Conservation (phyloP, 805 yeast species). For the Saccharomycopsis schoenii region DNA sequence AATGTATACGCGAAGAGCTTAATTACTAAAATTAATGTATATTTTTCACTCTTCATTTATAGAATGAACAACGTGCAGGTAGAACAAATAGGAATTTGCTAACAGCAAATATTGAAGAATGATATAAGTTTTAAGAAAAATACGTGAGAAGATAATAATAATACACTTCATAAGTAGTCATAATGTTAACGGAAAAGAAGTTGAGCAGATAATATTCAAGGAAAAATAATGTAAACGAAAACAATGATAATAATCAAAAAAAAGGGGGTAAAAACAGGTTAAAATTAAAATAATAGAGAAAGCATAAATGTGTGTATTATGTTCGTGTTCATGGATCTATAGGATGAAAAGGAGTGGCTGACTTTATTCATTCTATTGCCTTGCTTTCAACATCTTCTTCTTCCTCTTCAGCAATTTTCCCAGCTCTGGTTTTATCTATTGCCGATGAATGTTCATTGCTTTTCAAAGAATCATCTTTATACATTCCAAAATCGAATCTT, state of each 20-base stretch:
- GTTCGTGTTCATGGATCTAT: neutral
- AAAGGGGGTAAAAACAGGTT: neutral
- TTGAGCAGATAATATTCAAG: neutral
- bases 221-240: too few relatives aligned
- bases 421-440: neutral
- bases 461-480: conserved; percentile 16
- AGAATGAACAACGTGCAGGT: neutral
- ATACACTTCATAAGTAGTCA: neutral
- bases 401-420: conserved; percentile 11
- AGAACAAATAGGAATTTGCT: neutral
- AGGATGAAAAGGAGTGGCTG: neutral
- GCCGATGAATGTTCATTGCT: neutral
- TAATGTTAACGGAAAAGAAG: neutral
- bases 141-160: too few relatives aligned
- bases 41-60: too few relatives aligned
- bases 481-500: conserved; percentile 25
- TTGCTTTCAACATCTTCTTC: conserved; percentile 25
- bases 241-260: neutral
- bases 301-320: neutral
- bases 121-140: neutral
- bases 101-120: neutral
- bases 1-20: too few relatives aligned
- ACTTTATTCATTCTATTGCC: conserved; percentile 24
- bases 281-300: neutral
- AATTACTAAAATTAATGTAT: neutral